phyloP scores from a whole-genome alignment of 768 basidiomycete species.

The Albatrellus ellisii region DNA sequence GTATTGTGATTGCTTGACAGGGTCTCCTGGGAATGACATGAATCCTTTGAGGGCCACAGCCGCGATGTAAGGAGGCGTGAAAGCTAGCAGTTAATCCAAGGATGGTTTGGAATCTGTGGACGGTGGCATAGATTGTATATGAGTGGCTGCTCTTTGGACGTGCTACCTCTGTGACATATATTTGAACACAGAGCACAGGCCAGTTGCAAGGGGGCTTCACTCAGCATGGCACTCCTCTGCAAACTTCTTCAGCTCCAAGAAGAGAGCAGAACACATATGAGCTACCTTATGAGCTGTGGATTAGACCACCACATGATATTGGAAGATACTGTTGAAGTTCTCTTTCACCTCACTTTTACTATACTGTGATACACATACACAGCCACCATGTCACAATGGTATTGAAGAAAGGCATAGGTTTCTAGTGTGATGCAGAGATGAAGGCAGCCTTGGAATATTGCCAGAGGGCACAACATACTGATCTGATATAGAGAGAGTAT shows the following conservation, averaged over 20 bases:
- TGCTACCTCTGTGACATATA: constrained; percentile 87
- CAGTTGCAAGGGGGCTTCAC: constrained; percentile 64
- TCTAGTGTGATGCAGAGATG: too few relatives aligned
- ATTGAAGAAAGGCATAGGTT: too few relatives aligned
- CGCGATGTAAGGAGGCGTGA: constrained; percentile 63
- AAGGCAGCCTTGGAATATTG: too few relatives aligned
- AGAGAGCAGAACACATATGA: too few relatives aligned
- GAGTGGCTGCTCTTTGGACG: constrained; percentile 46
- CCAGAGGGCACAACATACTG: too few relatives aligned
- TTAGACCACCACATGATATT: too few relatives aligned
- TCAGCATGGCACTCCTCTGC: constrained; percentile 73
- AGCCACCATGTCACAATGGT: too few relatives aligned
- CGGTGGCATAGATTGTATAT: constrained; percentile 15
- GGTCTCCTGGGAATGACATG: constrained; percentile 72
- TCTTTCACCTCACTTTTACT: too few relatives aligned
- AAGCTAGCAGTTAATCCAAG: constrained; percentile 19
- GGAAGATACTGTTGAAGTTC: too few relatives aligned
- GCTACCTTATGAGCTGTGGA: too few relatives aligned
- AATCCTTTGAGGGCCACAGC: constrained; percentile 82
- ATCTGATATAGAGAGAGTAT: too few relatives aligned
- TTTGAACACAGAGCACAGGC: constrained; percentile 81
- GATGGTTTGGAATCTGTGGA: constrained; percentile 16
- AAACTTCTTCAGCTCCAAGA: constrained; percentile 38
- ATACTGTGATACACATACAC: too few relatives aligned
- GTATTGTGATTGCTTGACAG: constrained; percentile 77